Base-by-base conservation (phyloP, 208 protist genomes). In the Phytomonas francai region DNA sequence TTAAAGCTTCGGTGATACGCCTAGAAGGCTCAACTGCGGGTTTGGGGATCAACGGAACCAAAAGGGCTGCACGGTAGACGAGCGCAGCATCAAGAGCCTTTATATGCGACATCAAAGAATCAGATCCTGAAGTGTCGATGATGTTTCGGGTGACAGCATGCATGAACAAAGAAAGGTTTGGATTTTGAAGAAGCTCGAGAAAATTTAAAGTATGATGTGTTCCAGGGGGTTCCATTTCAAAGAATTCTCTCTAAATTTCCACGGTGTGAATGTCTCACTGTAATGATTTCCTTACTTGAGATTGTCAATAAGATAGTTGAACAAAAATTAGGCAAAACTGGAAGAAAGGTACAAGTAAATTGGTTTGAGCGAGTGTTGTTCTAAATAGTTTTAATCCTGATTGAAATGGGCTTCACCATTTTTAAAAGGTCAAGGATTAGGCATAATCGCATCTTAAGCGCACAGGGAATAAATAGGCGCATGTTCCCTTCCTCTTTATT, bases 1-100 rank as follows among this genome's bases (percentile, higher is more conserved):
- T 32, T n/a, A n/a, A 51, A 14, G 6, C 0, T 51, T 51, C 22
- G 19, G 45, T 25, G 19, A 7, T 19, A 54, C 25, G 0, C 0
- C 3, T 54, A 7, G 22, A 54, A 54, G 45, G 19, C 45, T 25
- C 25, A 54, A 5, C 45, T 25, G 25, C 19, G 19, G 1, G 16
- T 25, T 54, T 54, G 45, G 45, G 6, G 6, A 22, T 14, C 0
- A 49, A 29, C 8, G 59, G 19, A 49, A 58, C 67, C 49, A 77
- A 31, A 19, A 81, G 66, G 25, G 77, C 77, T 9, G 72, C 28
- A 67, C 74, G 68, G 63, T 77, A 77, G 2, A 81, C 27, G 61
- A 75, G 25, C 25, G 77, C 77, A 34, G 66, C 59, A 32, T 67
- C 59, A 12, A 59, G 65, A 16, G 72, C 65, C 1, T 69, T 65